These are phyloP conservation scores for Pythium vanterpoolii DNA, from an alignment of 352 stramenopile genomes.

Conservation along the genomic window DNA sequence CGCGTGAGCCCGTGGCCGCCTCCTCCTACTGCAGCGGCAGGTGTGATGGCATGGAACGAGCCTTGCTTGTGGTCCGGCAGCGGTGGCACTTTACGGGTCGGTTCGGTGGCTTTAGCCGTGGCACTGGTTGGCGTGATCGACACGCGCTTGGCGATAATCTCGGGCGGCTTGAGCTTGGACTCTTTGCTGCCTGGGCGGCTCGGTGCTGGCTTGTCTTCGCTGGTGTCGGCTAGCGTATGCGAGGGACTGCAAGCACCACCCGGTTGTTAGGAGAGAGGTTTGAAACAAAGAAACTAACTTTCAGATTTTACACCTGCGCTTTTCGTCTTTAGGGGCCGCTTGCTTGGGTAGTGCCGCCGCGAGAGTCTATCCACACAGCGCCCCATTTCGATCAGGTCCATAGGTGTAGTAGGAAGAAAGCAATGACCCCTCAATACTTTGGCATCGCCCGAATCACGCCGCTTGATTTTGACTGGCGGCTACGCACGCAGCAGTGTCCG, in stretches of 20 bases:
- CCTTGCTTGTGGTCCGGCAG: slow-evolving; percentile 35
- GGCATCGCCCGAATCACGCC: slow-evolving; percentile 28
- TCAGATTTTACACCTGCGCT: slow-evolving; percentile 18
- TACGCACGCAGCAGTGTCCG: background rate
- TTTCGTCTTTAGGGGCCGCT: slow-evolving; percentile 26
- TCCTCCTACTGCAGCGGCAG: background rate
- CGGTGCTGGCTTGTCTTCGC: slow-evolving; percentile 11
- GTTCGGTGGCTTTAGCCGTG: slow-evolving; percentile 13
- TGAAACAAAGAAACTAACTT: too few species aligned
- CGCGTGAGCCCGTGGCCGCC: slow-evolving; percentile 5
- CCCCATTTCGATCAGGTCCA: background rate
- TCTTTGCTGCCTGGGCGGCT: slow-evolving; percentile 34
- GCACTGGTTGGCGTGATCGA: slow-evolving; percentile 11
- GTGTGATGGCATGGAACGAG: slow-evolving; percentile 22
- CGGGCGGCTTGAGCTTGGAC: slow-evolving; percentile 73
- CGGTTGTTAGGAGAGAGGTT: background rate
- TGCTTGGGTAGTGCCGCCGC: slow-evolving; percentile 18
- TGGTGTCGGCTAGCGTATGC: slow-evolving; percentile 16
- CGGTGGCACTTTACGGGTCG: slow-evolving; percentile 45
- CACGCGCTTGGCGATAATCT: slow-evolving; percentile 22
- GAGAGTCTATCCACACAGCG: slow-evolving; percentile 4
- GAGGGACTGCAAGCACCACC: slow-evolving; percentile 8
- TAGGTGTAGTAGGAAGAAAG: background rate
- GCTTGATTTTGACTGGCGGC: slow-evolving; percentile 27
- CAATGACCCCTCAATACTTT: too few species aligned